Evolutionary conservation across 441 rosid species (phyloP).

Genomic region (Pelargonium exstipulatum): DNA sequence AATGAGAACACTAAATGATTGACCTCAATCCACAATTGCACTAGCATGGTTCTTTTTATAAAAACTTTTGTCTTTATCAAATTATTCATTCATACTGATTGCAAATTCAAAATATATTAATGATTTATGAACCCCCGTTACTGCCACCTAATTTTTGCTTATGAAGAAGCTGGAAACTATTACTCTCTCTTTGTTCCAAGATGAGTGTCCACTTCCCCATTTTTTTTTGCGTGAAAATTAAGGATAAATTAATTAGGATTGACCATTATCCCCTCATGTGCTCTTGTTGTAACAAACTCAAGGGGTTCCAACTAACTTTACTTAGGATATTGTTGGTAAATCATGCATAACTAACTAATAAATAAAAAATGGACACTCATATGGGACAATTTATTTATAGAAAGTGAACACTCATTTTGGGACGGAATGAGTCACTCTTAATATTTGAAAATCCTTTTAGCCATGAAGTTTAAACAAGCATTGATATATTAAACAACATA

Average conservation of each 20-base stretch:
- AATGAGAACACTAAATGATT: conserved; percentile 7
- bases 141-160: not conserved
- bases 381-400: too few relatives aligned
- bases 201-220: too few relatives aligned
- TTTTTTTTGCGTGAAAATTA: too few relatives aligned
- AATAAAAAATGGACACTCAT: too few relatives aligned
- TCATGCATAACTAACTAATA: too few relatives aligned
- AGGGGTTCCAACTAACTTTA: too few relatives aligned
- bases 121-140: not conserved
- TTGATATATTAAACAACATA: not conserved
- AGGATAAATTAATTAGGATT: too few relatives aligned
- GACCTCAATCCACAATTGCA: conserved; percentile 1
- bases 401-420: too few relatives aligned
- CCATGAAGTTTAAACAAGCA: not conserved
- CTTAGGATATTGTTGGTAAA: too few relatives aligned
- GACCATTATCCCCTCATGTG: too few relatives aligned
- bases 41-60: not conserved
- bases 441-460: not conserved
- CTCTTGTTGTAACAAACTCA: too few relatives aligned
- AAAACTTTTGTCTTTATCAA: not conserved
- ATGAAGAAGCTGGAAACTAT: not conserved
- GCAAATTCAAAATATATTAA: not conserved
- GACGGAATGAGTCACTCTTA: not conserved
- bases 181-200: too few relatives aligned
- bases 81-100: not conserved